phyloP scores from a whole-genome alignment of 768 basidiomycete species.

The Boletellus sp. region DNA sequence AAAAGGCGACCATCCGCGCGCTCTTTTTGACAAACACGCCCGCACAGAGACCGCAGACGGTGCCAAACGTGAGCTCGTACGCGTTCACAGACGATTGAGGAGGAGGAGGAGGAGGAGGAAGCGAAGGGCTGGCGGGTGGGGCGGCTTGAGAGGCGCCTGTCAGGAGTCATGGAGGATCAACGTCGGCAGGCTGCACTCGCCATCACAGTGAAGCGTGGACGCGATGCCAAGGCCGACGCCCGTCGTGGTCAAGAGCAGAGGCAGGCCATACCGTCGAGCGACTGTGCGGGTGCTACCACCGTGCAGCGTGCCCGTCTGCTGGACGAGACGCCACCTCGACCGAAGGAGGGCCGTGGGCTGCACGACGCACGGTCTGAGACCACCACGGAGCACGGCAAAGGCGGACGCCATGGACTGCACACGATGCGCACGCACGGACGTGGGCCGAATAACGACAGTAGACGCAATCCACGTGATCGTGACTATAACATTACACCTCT shows the following conservation, averaged over 20 bases:
- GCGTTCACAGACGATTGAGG: slow-evolving; percentile 77
- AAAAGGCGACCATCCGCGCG: slow-evolving; percentile 75
- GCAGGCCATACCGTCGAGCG: slow-evolving; percentile 8
- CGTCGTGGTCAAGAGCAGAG: slow-evolving; percentile 25
- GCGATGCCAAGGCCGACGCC: slow-evolving; percentile 46
- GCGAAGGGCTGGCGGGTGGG: slow-evolving; percentile 7
- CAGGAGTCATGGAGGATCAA: not conserved
- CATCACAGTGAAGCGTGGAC: slow-evolving; percentile 48
- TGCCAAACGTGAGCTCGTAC: slow-evolving; percentile 85
- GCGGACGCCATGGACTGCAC: slow-evolving; percentile 12
- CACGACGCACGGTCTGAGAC: slow-evolving; percentile 12
- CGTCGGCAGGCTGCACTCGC: slow-evolving; percentile 30
- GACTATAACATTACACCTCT: slow-evolving; percentile 5
- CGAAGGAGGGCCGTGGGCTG: slow-evolving; percentile 4
- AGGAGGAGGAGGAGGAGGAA: slow-evolving; percentile 46
- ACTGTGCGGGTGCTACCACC: slow-evolving; percentile 1
- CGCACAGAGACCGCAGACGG: slow-evolving; percentile 81
- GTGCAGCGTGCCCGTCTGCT: not conserved
- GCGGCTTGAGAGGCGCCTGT: slow-evolving; percentile 8
- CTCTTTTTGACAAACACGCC: slow-evolving; percentile 97
- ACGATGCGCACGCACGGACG: not conserved
- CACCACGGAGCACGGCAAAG: slow-evolving; percentile 11
- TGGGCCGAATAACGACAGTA: not conserved
- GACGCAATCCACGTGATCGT: slow-evolving; percentile 20
- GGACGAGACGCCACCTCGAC: slow-evolving; percentile 4